Evolutionary conservation across 169 alveolate genomes (phyloP).

Genomic region (Ichthyophthirius multifiliis): DNA sequence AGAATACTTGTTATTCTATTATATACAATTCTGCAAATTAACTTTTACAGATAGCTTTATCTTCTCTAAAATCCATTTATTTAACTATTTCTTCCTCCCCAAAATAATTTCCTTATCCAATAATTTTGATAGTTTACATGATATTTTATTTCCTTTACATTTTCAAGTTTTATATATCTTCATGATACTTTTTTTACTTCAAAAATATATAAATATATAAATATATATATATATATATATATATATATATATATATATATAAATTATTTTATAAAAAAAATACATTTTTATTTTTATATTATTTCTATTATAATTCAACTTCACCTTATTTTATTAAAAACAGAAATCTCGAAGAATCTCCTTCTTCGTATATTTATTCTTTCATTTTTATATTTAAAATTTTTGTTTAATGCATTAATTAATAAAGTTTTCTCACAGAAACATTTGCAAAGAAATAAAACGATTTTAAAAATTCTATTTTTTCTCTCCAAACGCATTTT

Average conservation of each 20-base stretch:
- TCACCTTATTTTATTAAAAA: not conserved
- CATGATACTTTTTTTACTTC: not conserved
- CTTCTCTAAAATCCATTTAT: not conserved
- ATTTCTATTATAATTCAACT: not conserved
- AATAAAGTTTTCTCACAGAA: not conserved
- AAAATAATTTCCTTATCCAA: not conserved
- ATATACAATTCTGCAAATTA: not conserved
- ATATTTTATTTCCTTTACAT: too few species aligned
- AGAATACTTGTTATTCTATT: not conserved
- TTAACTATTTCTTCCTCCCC: constrained; percentile 9
- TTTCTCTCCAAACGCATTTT: not conserved
- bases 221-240: too few species aligned
- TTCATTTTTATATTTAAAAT: not conserved
- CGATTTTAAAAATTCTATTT: not conserved
- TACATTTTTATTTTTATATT: too few species aligned
- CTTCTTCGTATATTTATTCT: not conserved
- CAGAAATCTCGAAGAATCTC: not conserved
- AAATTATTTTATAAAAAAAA: too few species aligned
- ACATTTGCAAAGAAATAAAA: not conserved
- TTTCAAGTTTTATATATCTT: not conserved
- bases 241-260: too few species aligned
- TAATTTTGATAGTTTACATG: not conserved
- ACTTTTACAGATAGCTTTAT: not conserved
- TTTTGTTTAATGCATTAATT: not conserved
- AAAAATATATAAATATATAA: too few species aligned